These are phyloP conservation scores for Aspergillus ustus DNA, from an alignment of 2,329 filamentous ascomycete species.

Conservation along the genomic window DNA sequence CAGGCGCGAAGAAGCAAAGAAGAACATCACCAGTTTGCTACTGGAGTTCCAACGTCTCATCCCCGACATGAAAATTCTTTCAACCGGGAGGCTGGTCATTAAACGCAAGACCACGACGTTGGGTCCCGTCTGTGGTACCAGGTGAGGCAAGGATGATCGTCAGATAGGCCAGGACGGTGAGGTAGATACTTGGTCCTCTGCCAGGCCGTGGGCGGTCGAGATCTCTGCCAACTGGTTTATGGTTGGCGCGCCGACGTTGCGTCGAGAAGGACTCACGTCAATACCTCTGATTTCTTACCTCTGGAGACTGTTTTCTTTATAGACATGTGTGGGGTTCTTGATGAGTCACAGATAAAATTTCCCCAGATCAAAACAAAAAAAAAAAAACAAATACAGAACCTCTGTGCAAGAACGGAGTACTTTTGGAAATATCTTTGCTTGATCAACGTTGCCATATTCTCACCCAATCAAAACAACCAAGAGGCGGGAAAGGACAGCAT, in stretches of 20 bases:
- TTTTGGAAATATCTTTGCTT: background rate
- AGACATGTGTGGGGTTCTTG: background rate
- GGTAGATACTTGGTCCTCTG: background rate
- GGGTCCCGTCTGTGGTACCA: conserved; percentile 6
- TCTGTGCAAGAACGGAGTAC: background rate
- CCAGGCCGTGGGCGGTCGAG: no score
- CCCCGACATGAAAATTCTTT: background rate
- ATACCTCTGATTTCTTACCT: background rate
- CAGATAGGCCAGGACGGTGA: background rate
- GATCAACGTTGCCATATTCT: background rate
- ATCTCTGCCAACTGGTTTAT: background rate
- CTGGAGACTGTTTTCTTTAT: background rate
- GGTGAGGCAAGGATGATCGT: conserved; percentile 12
- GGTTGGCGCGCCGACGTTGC: background rate
- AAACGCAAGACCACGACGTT: background rate
- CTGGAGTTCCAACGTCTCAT: background rate
- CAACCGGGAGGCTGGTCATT: conserved; percentile 2
- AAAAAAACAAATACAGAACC: background rate
- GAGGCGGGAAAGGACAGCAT: conserved; percentile 9
- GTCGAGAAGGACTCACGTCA: background rate
- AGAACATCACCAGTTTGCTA: background rate
- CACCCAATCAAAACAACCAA: conserved; percentile 1
- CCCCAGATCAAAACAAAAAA: background rate
- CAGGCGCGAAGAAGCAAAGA: conserved; percentile 11
- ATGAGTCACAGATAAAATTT: background rate